Conservation (phyloP, 345 rosid species). For the Eucalyptus grandis region DNA sequence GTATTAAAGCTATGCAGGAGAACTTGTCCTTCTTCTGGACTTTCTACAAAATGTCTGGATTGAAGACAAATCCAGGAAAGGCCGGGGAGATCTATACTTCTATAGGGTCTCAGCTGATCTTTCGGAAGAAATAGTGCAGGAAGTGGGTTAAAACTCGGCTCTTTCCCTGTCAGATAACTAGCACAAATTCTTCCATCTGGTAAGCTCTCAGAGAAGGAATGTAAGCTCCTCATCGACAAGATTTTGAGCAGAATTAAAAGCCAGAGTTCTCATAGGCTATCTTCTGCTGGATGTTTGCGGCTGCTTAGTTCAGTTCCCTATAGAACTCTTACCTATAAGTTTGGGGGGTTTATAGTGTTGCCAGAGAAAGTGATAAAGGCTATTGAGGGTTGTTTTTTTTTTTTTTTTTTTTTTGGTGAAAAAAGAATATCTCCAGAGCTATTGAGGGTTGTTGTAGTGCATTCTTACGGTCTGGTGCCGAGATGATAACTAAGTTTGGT, state of each 20-base stretch:
- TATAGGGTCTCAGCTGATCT: background rate
- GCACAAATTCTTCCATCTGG: background rate
- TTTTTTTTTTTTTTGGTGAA: too few relatives aligned
- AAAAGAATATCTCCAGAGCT: too few relatives aligned
- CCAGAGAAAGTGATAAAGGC: background rate
- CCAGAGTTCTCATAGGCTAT: background rate
- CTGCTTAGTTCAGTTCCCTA: background rate
- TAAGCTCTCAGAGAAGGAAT: background rate
- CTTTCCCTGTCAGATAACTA: background rate
- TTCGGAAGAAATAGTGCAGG: background rate
- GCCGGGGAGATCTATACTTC: background rate
- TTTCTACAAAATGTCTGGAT: background rate
- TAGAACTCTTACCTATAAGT: background rate
- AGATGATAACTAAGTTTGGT: background rate
- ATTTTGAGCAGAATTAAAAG: background rate
- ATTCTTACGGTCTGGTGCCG: background rate
- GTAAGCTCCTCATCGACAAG: background rate
- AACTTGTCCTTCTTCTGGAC: background rate
- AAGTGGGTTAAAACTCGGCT: background rate
- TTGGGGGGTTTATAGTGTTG: background rate
- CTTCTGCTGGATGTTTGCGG: background rate
- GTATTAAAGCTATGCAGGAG: background rate
- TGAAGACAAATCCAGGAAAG: background rate
- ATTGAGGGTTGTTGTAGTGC: background rate
- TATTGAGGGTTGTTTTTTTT: background rate